These are phyloP conservation scores for Solanum dulcamara DNA, from an alignment of 257 asterid species.

Conservation along the genomic window DNA sequence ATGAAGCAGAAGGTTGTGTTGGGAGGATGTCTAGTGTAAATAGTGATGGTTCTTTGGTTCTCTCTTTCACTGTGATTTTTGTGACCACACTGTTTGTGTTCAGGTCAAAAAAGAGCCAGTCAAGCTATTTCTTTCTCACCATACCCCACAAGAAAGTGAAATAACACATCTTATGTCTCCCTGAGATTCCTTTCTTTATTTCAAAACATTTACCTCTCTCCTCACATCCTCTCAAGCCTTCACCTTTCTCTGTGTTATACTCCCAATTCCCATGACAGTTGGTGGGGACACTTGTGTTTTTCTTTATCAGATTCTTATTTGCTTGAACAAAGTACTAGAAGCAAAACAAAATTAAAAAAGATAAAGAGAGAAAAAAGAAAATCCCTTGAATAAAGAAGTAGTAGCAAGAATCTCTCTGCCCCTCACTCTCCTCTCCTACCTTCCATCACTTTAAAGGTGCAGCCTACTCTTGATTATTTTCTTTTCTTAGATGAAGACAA, in stretches of 20 bases:
- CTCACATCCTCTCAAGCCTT: not conserved
- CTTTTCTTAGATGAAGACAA: conserved; percentile 30
- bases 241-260: not conserved
- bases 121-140: conserved; percentile 18
- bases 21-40: not conserved
- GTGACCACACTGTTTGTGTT: conserved; percentile 7
- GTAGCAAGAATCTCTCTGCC: conserved; percentile 6
- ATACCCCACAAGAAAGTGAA: conserved; percentile 45
- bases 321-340: not conserved
- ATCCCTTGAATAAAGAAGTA: conserved; percentile 8
- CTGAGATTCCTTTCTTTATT: conserved; percentile 32
- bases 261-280: conserved; percentile 7
- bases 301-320: conserved; percentile 1
- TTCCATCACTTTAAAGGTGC: conserved; percentile 11
- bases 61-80: conserved; percentile 4
- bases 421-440: conserved; percentile 3
- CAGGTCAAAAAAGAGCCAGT: conserved; percentile 27
- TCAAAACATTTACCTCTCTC: conserved; percentile 7
- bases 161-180: conserved; percentile 33
- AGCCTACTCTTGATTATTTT: conserved; percentile 7
- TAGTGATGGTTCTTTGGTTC: conserved; percentile 4
- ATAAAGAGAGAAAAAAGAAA: not conserved
- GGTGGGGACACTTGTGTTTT: conserved; percentile 19
- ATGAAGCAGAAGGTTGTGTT: conserved; percentile 1
- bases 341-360: not conserved